phyloP scores from a whole-genome alignment of 805 yeast genomes.

The Yarrowia bubula region DNA sequence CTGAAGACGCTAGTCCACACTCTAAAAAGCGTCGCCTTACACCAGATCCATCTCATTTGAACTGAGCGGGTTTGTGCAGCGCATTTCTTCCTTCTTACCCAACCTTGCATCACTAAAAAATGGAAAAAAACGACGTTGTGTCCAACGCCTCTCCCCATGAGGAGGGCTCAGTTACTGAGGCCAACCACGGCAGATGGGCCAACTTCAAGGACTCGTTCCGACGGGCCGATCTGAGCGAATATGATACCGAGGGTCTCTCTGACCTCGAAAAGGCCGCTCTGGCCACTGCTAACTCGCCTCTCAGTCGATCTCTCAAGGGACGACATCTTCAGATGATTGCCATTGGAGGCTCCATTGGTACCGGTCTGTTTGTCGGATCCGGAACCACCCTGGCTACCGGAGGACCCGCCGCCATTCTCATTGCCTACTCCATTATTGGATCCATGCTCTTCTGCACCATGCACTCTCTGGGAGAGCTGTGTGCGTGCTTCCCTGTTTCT shows the following conservation, averaged over 20 bases:
- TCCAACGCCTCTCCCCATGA: not conserved
- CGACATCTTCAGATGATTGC: slow-evolving; percentile 74
- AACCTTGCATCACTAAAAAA: not conserved
- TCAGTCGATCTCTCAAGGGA: slow-evolving; percentile 47
- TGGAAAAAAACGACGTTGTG: slow-evolving; percentile 17
- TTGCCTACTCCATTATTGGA: slow-evolving; percentile 60
- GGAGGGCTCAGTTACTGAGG: slow-evolving; percentile 13
- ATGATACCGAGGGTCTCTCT: slow-evolving; percentile 40
- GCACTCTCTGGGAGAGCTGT: slow-evolving; percentile 66
- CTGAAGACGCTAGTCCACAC: not conserved
- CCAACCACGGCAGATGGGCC: slow-evolving; percentile 8
- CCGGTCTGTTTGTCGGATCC: slow-evolving; percentile 70
- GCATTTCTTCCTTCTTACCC: not conserved
- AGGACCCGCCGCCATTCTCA: slow-evolving; percentile 62
- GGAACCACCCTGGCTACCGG: slow-evolving; percentile 54
- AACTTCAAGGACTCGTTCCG: slow-evolving; percentile 35
- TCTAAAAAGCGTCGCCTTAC: not conserved
- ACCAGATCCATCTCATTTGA: slow-evolving; percentile 21
- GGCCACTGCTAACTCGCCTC: slow-evolving; percentile 47
- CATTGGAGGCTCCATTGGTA: slow-evolving; percentile 72
- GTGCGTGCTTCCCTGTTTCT: slow-evolving; percentile 62
- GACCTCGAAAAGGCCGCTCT: slow-evolving; percentile 47
- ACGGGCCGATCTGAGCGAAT: slow-evolving; percentile 43
- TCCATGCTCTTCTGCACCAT: slow-evolving; percentile 63
- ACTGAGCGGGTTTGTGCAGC: slow-evolving; percentile 14